These are phyloP conservation scores for Fusarium sp. DNA, from an alignment of 2,329 filamentous ascomycete genomes.

Conservation along the genomic window DNA sequence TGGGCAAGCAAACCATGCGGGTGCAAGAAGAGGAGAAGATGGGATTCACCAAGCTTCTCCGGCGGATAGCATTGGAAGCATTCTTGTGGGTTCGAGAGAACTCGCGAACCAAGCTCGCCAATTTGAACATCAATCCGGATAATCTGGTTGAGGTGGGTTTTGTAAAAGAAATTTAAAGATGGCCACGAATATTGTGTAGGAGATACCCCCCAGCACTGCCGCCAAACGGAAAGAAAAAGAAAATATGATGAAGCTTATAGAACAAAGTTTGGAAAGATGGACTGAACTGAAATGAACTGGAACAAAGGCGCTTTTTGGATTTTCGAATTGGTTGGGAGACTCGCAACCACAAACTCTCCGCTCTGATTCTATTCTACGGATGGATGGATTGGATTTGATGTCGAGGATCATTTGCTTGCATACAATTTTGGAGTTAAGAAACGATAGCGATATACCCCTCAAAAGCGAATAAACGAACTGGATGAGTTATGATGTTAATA, in stretches of 20 bases:
- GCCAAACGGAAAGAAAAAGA: background rate
- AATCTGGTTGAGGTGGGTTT: constrained; percentile 76
- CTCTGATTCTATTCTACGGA: constrained; percentile 9
- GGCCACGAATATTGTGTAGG: constrained; percentile 7
- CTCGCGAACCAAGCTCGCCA: constrained; percentile 73
- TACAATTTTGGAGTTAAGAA: constrained; percentile 15
- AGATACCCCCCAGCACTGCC: constrained; percentile 15
- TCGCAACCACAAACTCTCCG: constrained; percentile 23
- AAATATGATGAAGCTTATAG: background rate
- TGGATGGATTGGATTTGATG: background rate
- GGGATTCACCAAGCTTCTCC: constrained; percentile 50
- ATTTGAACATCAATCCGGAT: constrained; percentile 63
- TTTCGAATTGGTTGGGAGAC: constrained; percentile 10
- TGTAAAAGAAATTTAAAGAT: constrained; percentile 69
- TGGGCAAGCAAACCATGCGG: constrained; percentile 71
- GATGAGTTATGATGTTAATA: background rate
- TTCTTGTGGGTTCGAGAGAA: constrained; percentile 77
- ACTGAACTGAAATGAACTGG: constrained; percentile 1
- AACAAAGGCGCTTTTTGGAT: constrained; percentile 25
- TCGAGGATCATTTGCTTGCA: constrained; percentile 27
- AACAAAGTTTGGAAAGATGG: constrained; percentile 10
- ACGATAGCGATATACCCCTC: constrained; percentile 30
- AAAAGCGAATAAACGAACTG: constrained; percentile 30
- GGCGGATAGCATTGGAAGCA: constrained; percentile 60
- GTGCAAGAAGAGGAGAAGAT: constrained; percentile 56